Evolutionary conservation across 2,329 filamentous ascomycete species (phyloP).

Genomic region (Apiospora kogelbergensis): DNA sequence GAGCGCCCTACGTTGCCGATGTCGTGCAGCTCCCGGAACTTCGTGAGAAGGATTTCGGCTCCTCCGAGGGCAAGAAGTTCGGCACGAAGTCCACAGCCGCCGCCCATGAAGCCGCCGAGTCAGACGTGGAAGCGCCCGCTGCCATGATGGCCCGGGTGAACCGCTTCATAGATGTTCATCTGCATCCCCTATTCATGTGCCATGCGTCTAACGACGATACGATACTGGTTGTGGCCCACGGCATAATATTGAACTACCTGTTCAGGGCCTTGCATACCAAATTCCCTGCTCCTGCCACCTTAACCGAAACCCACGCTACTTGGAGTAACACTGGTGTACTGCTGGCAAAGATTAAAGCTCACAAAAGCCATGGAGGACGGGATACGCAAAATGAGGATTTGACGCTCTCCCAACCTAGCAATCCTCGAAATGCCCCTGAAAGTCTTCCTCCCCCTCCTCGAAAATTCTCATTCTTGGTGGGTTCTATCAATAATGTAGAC

Average conservation of each 20-base stretch:
- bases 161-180: slow-evolving; percentile 63
- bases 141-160: slow-evolving; percentile 66
- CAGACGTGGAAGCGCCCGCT: slow-evolving; percentile 60
- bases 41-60: slow-evolving; percentile 74
- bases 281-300: slow-evolving; percentile 39
- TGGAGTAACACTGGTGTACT: slow-evolving; percentile 53
- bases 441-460: slow-evolving; percentile 17
- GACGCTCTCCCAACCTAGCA: no score
- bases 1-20: slow-evolving; percentile 20
- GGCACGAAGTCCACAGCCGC: slow-evolving; percentile 33
- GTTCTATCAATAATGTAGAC: slow-evolving; percentile 65
- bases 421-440: no score
- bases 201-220: no score
- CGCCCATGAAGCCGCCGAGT: slow-evolving; percentile 35
- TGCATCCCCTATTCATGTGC: slow-evolving; percentile 55
- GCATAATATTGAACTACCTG: slow-evolving; percentile 72
- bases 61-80: slow-evolving; percentile 65
- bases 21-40: slow-evolving; percentile 49
- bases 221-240: slow-evolving; percentile 76
- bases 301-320: slow-evolving; percentile 24
- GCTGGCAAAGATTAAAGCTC: slow-evolving; percentile 22
- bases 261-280: slow-evolving; percentile 62
- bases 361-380: neutral
- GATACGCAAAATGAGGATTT: neutral
- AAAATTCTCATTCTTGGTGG: slow-evolving; percentile 40